These are phyloP conservation scores for Alternaria infectoria DNA, from an alignment of 2,329 filamentous ascomycete species.

Conservation along the genomic window DNA sequence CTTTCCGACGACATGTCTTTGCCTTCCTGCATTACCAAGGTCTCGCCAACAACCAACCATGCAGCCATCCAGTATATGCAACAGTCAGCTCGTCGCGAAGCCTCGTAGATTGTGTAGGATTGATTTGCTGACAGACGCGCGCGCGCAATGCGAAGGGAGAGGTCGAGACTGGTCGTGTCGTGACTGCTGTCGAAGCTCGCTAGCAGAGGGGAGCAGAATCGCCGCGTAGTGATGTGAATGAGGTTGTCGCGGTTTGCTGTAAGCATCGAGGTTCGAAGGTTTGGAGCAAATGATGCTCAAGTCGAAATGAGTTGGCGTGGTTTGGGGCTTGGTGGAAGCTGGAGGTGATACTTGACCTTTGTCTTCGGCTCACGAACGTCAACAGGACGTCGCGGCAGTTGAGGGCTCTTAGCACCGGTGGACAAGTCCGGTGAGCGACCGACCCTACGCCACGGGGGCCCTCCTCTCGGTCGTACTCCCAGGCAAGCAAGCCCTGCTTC, in stretches of 20 bases:
- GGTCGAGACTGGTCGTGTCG: background rate
- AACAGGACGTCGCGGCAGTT: background rate
- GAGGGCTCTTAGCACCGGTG: conserved; percentile 14
- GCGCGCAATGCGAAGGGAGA: background rate
- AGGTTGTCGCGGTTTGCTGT: background rate
- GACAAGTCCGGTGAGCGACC: conserved; percentile 3
- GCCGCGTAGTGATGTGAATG: background rate
- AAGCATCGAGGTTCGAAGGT: background rate
- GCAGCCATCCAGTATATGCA: background rate
- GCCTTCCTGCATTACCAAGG: background rate
- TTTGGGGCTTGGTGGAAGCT: background rate
- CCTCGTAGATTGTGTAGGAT: background rate
- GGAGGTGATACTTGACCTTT: background rate
- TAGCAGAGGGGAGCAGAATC: background rate
- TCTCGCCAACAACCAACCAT: background rate
- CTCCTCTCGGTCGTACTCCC: conserved; percentile 10
- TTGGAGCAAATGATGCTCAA: background rate
- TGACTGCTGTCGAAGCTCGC: background rate
- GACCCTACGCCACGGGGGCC: conserved; percentile 13
- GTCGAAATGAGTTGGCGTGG: background rate
- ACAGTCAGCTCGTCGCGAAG: background rate
- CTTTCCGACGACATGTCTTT: background rate
- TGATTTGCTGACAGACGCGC: background rate
- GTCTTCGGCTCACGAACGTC: background rate
- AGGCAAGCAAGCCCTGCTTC: background rate